These are phyloP conservation scores for Cutaneotrichosporon cutaneum DNA, from an alignment of 1,284 basidiomycete species.

Conservation along the genomic window DNA sequence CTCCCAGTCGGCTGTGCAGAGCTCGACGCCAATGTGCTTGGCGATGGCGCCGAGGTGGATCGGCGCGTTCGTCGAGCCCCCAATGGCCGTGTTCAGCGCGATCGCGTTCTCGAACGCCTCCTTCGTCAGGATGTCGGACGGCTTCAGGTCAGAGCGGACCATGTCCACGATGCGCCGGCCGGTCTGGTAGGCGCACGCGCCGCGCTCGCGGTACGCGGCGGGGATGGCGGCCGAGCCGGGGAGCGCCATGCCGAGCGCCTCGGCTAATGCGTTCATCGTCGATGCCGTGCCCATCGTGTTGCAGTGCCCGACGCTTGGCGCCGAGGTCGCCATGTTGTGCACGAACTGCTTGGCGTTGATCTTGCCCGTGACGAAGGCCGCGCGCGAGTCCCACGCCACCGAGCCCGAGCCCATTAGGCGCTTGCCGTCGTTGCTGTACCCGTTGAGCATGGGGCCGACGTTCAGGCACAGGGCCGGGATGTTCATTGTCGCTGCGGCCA, in stretches of 20 bases:
- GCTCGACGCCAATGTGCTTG: conserved; percentile 49
- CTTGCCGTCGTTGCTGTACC: conserved; percentile 43
- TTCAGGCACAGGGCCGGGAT: conserved; percentile 47
- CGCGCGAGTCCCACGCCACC: conserved; percentile 49
- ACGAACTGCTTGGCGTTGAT: conserved; percentile 47
- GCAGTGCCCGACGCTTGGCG: conserved; percentile 47
- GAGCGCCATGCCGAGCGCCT: conserved; percentile 87
- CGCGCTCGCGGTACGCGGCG: conserved; percentile 56
- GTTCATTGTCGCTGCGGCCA: conserved; percentile 47
- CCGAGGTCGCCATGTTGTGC: conserved; percentile 43
- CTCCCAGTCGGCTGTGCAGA: conserved; percentile 47
- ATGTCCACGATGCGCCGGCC: conserved; percentile 78
- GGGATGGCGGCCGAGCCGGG: conserved; percentile 85
- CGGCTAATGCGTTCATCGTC: conserved; percentile 84
- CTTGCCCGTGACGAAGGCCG: conserved; percentile 39
- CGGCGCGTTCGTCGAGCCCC: conserved; percentile 83
- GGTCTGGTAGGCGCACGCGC: conserved; percentile 63
- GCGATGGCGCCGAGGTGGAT: conserved; percentile 50
- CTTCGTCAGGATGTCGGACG: conserved; percentile 86
- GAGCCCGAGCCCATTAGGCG: conserved; percentile 50
- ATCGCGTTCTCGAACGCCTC: conserved; percentile 91
- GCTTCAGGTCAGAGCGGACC: conserved; percentile 82
- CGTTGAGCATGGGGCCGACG: conserved; percentile 51
- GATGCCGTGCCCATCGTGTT: conserved; percentile 52
- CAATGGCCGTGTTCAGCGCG: conserved; percentile 75